Conservation (phyloP, 192 early-diverging fungal genomes). For the Gamsiella multidivaricata region DNA sequence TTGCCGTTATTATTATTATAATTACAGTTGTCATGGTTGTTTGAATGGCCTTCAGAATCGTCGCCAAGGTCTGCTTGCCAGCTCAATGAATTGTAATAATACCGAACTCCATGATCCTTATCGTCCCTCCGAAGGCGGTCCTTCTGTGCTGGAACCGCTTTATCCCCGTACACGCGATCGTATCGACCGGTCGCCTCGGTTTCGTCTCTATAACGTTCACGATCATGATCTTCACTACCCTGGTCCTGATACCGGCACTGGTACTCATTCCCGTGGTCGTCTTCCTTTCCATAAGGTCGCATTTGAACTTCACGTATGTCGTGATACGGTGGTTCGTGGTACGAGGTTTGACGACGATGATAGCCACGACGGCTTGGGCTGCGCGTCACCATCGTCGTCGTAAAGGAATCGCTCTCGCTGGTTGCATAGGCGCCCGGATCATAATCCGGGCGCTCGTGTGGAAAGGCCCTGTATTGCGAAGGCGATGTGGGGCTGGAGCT, state of each 20-base stretch:
- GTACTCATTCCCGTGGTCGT: neutral
- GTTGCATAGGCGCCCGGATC: neutral
- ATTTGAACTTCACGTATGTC: slow-evolving; percentile 21
- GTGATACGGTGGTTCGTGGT: neutral
- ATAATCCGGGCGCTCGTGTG: slow-evolving; percentile 11
- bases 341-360: too few relatives aligned
- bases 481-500: slow-evolving; percentile 8
- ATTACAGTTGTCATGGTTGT: neutral
- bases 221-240: neutral
- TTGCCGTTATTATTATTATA: neutral
- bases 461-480: slow-evolving; percentile 7
- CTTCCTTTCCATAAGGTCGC: slow-evolving; percentile 34
- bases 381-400: too few relatives aligned
- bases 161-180: neutral
- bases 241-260: too few relatives aligned
- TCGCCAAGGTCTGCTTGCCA: neutral
- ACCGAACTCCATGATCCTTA: slow-evolving; percentile 5
- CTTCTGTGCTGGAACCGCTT: neutral
- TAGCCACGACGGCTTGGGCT: too few relatives aligned
- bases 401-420: neutral
- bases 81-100: slow-evolving; percentile 3
- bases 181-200: too few relatives aligned
- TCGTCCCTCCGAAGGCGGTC: neutral
- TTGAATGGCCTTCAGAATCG: too few relatives aligned
- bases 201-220: too few relatives aligned